phyloP scores from a whole-genome alignment of 2,329 filamentous ascomycete genomes.

The Hypoxylon sp. region DNA sequence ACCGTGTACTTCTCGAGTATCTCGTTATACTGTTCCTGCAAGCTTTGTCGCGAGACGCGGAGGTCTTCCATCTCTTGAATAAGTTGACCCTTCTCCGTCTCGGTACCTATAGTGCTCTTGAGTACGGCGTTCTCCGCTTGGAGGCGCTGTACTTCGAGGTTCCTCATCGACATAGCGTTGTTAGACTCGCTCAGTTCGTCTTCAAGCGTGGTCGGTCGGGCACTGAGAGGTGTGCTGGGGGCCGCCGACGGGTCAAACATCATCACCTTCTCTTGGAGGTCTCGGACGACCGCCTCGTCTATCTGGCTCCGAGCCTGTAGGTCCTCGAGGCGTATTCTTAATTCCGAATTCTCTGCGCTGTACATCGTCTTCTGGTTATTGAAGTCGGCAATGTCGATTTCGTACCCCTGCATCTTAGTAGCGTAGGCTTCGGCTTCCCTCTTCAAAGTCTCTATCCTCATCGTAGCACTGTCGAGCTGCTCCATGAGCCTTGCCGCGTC shows the following conservation, averaged over 20 bases:
- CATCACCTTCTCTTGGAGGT: conserved; percentile 66
- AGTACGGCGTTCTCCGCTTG: conserved; percentile 69
- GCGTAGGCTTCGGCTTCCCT: conserved; percentile 45
- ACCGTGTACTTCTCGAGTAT: conserved; percentile 66
- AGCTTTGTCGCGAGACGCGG: conserved; percentile 56
- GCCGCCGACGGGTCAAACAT: conserved; percentile 45
- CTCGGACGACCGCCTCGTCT: conserved; percentile 62
- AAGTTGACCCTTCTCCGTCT: conserved; percentile 62
- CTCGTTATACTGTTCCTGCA: conserved; percentile 64
- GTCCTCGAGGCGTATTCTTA: conserved; percentile 49
- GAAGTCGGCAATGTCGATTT: conserved; percentile 51
- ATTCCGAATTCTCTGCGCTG: conserved; percentile 54
- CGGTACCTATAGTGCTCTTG: conserved; percentile 61
- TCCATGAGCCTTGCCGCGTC: conserved; percentile 56
- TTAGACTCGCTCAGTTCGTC: conserved; percentile 64
- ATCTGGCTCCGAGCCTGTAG: conserved; percentile 43
- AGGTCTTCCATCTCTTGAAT: conserved; percentile 64
- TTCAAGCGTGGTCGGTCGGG: conserved; percentile 54
- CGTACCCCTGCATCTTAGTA: conserved; percentile 47
- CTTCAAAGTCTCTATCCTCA: conserved; percentile 48
- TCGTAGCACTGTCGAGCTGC: conserved; percentile 46
- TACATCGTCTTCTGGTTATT: conserved; percentile 54
- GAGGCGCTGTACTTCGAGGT: conserved; percentile 63
- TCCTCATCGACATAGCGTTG: conserved; percentile 53
- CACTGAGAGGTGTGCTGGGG: conserved; percentile 48